Percentiles rank a stretch among this genome's conserved stretches.
Evolutionary conservation across 177 flowering plant species (phyloP).

Genomic region (Vitis hybrid): DNA sequence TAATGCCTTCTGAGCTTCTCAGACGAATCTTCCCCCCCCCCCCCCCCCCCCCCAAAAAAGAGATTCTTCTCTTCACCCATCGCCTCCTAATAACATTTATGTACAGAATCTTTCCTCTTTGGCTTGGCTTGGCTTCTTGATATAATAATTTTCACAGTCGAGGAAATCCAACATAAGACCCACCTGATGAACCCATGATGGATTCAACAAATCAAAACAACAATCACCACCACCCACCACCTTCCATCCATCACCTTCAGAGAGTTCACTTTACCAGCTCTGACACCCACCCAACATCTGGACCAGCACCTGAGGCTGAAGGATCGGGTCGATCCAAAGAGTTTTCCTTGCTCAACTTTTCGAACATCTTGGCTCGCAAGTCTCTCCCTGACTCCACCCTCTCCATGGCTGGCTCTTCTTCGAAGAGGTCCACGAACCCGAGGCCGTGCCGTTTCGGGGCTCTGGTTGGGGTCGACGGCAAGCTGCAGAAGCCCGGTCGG

Average conservation of each 20-base stretch:
- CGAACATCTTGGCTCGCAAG: conserved; percentile 54
- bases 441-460: conserved; percentile 32
- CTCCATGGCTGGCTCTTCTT: conserved; percentile 69
- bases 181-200: background rate
- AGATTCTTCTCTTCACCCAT: conserved; percentile 10
- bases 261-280: conserved; percentile 39
- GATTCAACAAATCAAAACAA: background rate
- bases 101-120: conserved; percentile 7
- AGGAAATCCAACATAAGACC: conserved; percentile 2
- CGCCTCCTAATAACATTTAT: background rate
- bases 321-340: conserved; percentile 33
- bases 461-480: conserved; percentile 70
- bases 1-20: background rate
- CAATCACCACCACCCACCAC: background rate
- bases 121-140: background rate
- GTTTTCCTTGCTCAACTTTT: conserved; percentile 69
- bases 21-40: background rate
- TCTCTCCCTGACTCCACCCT: conserved; percentile 76
- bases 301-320: conserved; percentile 13
- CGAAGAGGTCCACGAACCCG: conserved; percentile 32
- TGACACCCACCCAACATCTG: conserved; percentile 60
- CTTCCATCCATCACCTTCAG: too few species aligned
- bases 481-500: conserved; percentile 53
- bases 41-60: conserved; percentile 13
- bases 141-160: conserved; percentile 12